Conservation (phyloP, 1,139 yeast genomes). For the Yamadazyma triangularis region DNA sequence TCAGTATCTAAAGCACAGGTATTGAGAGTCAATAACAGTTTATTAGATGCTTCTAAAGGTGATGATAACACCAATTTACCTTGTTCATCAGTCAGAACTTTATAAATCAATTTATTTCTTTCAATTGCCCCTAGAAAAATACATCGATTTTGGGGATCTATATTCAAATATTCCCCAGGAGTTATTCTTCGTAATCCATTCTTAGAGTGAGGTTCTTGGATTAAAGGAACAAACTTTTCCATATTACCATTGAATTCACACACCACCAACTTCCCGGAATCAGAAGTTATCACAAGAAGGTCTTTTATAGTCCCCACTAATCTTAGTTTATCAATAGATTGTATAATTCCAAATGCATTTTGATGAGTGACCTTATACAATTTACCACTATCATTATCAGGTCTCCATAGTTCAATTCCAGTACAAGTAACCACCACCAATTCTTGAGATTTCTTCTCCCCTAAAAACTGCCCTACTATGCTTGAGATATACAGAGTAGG, state of each 20-base stretch:
- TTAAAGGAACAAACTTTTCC: conserved; percentile 42
- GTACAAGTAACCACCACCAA: conserved; percentile 57
- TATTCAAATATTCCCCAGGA: conserved; percentile 74
- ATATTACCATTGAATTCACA: conserved; percentile 41
- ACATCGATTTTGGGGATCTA: conserved; percentile 68
- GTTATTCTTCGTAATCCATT: conserved; percentile 70
- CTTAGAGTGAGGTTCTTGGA: conserved; percentile 68
- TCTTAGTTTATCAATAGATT: conserved; percentile 48
- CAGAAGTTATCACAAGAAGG: conserved; percentile 66
- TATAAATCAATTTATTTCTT: conserved; percentile 61
- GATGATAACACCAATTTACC: conserved; percentile 50
- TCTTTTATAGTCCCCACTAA: conserved; percentile 53
- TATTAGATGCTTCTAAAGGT: conserved; percentile 66
- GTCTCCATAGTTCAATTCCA: conserved; percentile 47
- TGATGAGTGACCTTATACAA: conserved; percentile 40
- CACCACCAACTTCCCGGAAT: conserved; percentile 70
- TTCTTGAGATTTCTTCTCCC: conserved; percentile 54
- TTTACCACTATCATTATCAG: conserved; percentile 59
- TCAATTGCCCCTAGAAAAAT: conserved; percentile 70
- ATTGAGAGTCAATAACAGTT: conserved; percentile 49
- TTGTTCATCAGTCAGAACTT: conserved; percentile 25
- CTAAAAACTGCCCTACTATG: conserved; percentile 65
- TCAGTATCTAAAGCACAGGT: conserved; percentile 67
- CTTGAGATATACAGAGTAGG: conserved; percentile 53
- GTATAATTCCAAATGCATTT: conserved; percentile 56